These are phyloP conservation scores for Euryodendron excelsum DNA, from an alignment of 148 eudicot genomes.

Conservation along the genomic window DNA sequence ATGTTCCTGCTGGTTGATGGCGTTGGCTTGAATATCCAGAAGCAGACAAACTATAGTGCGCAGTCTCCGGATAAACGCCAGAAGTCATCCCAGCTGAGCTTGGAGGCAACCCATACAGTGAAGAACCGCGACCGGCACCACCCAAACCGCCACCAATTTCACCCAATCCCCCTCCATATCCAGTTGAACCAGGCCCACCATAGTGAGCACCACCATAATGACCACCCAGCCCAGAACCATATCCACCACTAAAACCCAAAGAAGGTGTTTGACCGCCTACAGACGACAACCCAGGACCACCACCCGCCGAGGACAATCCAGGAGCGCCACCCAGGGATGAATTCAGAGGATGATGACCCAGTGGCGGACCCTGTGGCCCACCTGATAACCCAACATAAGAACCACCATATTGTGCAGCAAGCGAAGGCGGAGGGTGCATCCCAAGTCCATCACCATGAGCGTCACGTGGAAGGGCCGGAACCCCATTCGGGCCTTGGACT, in stretches of 20 bases:
- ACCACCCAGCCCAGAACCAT: slow-evolving; percentile 46
- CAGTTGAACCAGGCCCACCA: slow-evolving; percentile 51
- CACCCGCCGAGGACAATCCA: slow-evolving; percentile 10
- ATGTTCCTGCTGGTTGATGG: slow-evolving; percentile 54
- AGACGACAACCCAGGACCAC: slow-evolving; percentile 19
- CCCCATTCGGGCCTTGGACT: slow-evolving; percentile 17
- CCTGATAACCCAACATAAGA: slow-evolving; percentile 40
- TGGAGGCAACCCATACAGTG: slow-evolving; percentile 45
- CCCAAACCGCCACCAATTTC: slow-evolving; percentile 34
- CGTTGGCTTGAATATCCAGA: slow-evolving; percentile 55
- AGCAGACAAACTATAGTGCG: slow-evolving; percentile 49
- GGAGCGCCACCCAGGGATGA: slow-evolving; percentile 16
- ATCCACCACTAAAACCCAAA: slow-evolving; percentile 45
- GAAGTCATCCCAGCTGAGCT: slow-evolving; percentile 38
- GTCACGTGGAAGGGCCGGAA: slow-evolving; percentile 13
- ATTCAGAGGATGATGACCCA: slow-evolving; percentile 40
- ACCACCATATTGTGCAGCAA: slow-evolving; percentile 35
- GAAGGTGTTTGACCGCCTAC: slow-evolving; percentile 28
- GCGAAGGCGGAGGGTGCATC: slow-evolving; percentile 20
- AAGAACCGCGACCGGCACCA: slow-evolving; percentile 27
- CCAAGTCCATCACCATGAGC: slow-evolving; percentile 21
- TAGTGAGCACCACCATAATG: slow-evolving; percentile 45
- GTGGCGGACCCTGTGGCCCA: slow-evolving; percentile 31
- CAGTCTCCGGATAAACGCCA: slow-evolving; percentile 51
- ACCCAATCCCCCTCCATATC: slow-evolving; percentile 52